A percentile compares a stretch with the other conserved stretches of the same genome.
These are phyloP conservation scores for Gyromitra esculenta DNA, from an alignment of 2,329 filamentous ascomycete species.

Conservation along the genomic window DNA sequence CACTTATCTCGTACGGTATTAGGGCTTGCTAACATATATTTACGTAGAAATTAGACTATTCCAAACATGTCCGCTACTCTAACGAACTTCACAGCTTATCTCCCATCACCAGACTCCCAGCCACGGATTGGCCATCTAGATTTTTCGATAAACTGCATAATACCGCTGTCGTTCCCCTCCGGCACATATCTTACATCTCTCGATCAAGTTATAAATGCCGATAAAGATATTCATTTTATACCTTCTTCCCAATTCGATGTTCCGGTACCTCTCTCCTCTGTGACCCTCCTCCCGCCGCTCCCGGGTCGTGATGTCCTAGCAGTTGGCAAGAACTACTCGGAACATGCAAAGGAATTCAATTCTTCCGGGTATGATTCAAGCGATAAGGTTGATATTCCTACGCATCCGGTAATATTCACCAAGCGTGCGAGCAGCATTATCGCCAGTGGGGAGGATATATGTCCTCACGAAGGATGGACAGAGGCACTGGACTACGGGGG, in stretches of 20 bases:
- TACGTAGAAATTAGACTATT: background rate
- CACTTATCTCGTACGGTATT: background rate
- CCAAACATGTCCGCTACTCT: conserved; percentile 33
- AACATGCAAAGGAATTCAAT: conserved; percentile 70
- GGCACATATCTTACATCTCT: conserved; percentile 64
- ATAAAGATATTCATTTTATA: conserved; percentile 59
- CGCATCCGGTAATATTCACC: conserved; percentile 68
- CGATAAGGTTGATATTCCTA: conserved; percentile 66
- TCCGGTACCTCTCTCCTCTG: conserved; percentile 59
- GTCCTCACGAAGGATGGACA: conserved; percentile 64
- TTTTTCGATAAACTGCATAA: conserved; percentile 60
- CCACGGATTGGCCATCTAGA: conserved; percentile 63
- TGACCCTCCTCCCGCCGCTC: conserved; percentile 64
- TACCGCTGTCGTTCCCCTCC: conserved; percentile 63
- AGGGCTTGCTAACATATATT: background rate
- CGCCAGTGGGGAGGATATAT: conserved; percentile 64
- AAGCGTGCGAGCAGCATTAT: conserved; percentile 68
- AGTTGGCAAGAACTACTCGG: conserved; percentile 69
- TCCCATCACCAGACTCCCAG: conserved; percentile 53
- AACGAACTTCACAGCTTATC: conserved; percentile 62
- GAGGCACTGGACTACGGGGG: conserved; percentile 67
- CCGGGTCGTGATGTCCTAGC: conserved; percentile 66
- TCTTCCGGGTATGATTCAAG: conserved; percentile 67
- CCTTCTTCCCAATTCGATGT: conserved; percentile 57
- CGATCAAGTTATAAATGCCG: conserved; percentile 66